Base-by-base conservation (phyloP, 2,329 filamentous ascomycete species). In the Aureobasidium sp. region DNA sequence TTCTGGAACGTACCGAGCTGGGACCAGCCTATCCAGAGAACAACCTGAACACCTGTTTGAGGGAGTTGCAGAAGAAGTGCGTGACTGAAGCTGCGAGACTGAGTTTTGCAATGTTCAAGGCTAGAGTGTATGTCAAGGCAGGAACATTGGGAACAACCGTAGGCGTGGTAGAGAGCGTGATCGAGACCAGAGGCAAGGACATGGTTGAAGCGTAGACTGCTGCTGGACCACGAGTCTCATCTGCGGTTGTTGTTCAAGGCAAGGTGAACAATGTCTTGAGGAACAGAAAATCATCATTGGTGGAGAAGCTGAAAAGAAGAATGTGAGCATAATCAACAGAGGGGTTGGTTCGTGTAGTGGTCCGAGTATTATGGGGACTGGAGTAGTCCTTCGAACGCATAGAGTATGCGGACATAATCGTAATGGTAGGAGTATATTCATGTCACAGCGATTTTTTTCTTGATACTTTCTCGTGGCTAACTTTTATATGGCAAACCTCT, bases 41-140 rank as follows among this genome's bases (percentile, higher is more conserved):
- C 15, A 36, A 59, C 16, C 16, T 59, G 16, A 30, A 50, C 10
- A 9, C 21, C 5, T 59, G 57, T 21, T 15, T 59, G 42, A 42
- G n/a, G 8, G 57, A 49, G 27, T n/a, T 59, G 27, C 45, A 59
- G 45, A 50, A 41, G 2, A 59, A 49, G 10, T 59, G 57, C 41
- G 57, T 42, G 27, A 59, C 57, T 3, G 57, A 59, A 16, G 36
- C 45, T 25, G 57, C 57, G 15, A 59, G 21, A 29, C n/a, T 59
- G 7, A 50, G 57, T 16, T 59, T 59, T n/a, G 57, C 44, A 9
- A 50, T 50, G 44, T 59, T 59, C 57, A 59, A 59, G 27, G 57
- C 57, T 16, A 59, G 25, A 21, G 10, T 49, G 15, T 16, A 50
- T 5, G 27, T 50, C 44, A 59, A 36, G 15, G 15, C 57, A 32